Percentiles rank a stretch among this genome's conserved stretches.
These are phyloP conservation scores for Paecilomyces variotii DNA, from an alignment of 2,329 filamentous ascomycete species.

Conservation along the genomic window DNA sequence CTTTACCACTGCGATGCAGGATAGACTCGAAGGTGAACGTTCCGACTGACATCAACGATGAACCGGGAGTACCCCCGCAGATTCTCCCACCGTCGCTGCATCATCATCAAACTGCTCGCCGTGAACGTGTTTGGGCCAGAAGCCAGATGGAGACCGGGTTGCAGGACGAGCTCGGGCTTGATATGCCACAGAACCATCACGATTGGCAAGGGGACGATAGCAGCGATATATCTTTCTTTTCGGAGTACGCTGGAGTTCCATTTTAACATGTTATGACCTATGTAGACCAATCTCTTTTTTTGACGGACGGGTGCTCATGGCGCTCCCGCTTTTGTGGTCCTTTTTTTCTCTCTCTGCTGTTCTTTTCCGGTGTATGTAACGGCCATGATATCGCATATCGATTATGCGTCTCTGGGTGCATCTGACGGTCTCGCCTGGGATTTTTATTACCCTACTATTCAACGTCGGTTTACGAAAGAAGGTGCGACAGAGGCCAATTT, in stretches of 20 bases:
- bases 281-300: neutral
- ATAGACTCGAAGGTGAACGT: neutral
- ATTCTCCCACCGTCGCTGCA: neutral
- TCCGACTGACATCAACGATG: neutral
- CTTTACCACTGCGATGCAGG: neutral
- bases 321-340: neutral
- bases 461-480: neutral
- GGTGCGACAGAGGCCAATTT: neutral
- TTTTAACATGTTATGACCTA: neutral
- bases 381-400: neutral
- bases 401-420: neutral
- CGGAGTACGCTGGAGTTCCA: neutral
- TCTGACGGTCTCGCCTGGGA: neutral
- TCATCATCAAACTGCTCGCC: neutral
- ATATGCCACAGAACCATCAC: neutral
- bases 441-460: neutral
- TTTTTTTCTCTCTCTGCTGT: neutral
- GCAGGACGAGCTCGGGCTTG: neutral
- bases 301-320: neutral
- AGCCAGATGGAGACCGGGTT: neutral
- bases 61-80: neutral
- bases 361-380: neutral
- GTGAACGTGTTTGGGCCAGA: neutral
- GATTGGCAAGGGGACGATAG: neutral
- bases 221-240: slow-evolving; percentile 1